Evolutionary conservation across 257 asterid species (phyloP), one percentile per base, ranked within the genome.

Genomic region (Lithospermum erythrorhizon): DNA sequence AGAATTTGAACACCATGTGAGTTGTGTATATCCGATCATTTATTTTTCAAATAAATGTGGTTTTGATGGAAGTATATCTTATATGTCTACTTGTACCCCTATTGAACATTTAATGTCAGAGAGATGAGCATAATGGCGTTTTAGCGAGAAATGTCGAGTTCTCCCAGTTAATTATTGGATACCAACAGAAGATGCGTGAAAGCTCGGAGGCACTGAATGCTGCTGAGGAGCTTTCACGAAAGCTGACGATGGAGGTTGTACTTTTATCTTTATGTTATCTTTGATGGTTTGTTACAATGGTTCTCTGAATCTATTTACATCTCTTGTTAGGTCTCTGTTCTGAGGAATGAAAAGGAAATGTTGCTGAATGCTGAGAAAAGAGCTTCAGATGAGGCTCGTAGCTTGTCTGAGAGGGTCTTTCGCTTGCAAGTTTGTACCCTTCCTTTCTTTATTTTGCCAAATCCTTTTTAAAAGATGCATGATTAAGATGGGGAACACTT

Each of bases 1-100:
- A 78, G 98, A 91, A 58, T 91, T 72, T 63, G 98, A 91, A 57
- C 90, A 81, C 63, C 93, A 83, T 90, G 97, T 89, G 69, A 64
- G 55, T 53, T n/a, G 68, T 74, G 11, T 27, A 45, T 20, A 21
- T 54, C 53, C 24, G 47, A 21, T 49, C 20, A 32, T 58, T 41
- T 14, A 19, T 32, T 63, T 41, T 17, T 27, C 37, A 19, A 53
- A 49, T 63, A 45, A 55, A 19, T 30, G 47, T 54, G 3, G 17
- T 41, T 55, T 45, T 58, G 57, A 23, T 55, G 59, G 16, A 24
- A 22, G 27, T 24, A 13, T 56, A 3, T 41, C 27, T 53, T 72
- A 72, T 52, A 67, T 60, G 4, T 32, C 22, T 51, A 58, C 21
- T 29, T 11, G 21, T 52, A 61, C 55, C 59, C 48, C 69, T 66